Evolutionary conservation across 805 yeast species (phyloP), one percentile per base, ranked within the genome.

Genomic region (Allodekkera sacchari): DNA sequence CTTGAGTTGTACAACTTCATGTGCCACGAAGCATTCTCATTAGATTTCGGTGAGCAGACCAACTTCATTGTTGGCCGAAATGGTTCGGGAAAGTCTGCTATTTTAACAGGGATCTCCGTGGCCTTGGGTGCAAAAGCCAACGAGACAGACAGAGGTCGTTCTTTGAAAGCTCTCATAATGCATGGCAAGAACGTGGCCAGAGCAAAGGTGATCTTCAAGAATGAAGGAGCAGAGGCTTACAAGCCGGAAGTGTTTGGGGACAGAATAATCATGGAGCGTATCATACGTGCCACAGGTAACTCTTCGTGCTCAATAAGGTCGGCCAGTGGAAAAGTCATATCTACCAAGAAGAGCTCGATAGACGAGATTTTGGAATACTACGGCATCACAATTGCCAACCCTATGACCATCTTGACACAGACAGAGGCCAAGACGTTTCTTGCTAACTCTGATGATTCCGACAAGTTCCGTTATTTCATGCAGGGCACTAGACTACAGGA

Each of bases 361-460:
- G 84, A 75, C 41, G 70, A 68, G 5, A 77, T 92, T 3, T 57
- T 87, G 28, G 76, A 72, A 41, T 71, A 68, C 40, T 85, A 79
- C 49, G 76, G 80, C 27, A 77, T 89, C 26, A 77, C 83, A 5
- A 79, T 92, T 17, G 88, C 77, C 45, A 92, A 92, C 45, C 96
- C 96, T 5, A 74, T 92, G 71, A 83, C 95, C 2, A 83, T 92
- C 47, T 63, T 92, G 30, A 84, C 95, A 1, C 99, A 92, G 53
- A 96, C 92, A 44, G 83, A 79, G 38, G 97, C 99, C 2, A 73
- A 95, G 43, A 81, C 88, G 11, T 92, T 92, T 50, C 59, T 92
- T 39, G 81, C 94, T 1, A 73, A 78, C 20, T 74, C 92, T 4
- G 68, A 83, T 4, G 81, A 83, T 37, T 65, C 64, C 22, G 78